Evolutionary conservation across 2,329 filamentous ascomycete species (phyloP), one percentile per base, ranked within the genome.

Genomic region (Diaporthe citri): DNA sequence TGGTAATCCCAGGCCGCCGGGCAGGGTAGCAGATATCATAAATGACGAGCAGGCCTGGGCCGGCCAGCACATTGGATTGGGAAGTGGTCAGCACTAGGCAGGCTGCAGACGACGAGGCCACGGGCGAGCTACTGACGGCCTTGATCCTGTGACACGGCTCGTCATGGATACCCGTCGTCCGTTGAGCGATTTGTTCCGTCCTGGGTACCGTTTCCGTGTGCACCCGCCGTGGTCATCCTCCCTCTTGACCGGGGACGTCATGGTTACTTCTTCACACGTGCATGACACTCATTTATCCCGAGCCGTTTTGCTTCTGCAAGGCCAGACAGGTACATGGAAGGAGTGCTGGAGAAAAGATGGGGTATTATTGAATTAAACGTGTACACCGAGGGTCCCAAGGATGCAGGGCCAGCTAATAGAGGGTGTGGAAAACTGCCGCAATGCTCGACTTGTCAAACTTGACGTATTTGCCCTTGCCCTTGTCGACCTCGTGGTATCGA

Each of bases 381-480:
- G 41, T 36, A 34, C 28, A 41, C 56, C 43, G 25, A 12, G 43
- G n/a, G 73, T 77, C 75, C 71, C 73, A 75, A 73, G 15, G 76
- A 74, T 22, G 64, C 25, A 43, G 56, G n/a, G 20, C 56, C 70
- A 9, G 56, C 74, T 76, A 88, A 77, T 87, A 88, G 39, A 92
- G 82, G 71, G 87, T 89, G 71, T 86, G 80, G 79, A 92, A 92
- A 13, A 93, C 88, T 31, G 90, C 90, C 62, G 93, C 91, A 80
- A 99, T 93, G 64, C 92, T 90, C 55, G 88, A 88, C 87, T 98
- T 98, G 86, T 98, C 96, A 83, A 98, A 98, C 86, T 97, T 98
- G 83, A 97, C 95, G 84, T 98, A 97, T 85, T 99, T 99, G 79
- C 96, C 96, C 85, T 96, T 97, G 75, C 97, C 97, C 87, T 98